These are phyloP conservation scores for Pyrrhoderma lamaoense DNA, from an alignment of 1,284 basidiomycete species.

Conservation along the genomic window DNA sequence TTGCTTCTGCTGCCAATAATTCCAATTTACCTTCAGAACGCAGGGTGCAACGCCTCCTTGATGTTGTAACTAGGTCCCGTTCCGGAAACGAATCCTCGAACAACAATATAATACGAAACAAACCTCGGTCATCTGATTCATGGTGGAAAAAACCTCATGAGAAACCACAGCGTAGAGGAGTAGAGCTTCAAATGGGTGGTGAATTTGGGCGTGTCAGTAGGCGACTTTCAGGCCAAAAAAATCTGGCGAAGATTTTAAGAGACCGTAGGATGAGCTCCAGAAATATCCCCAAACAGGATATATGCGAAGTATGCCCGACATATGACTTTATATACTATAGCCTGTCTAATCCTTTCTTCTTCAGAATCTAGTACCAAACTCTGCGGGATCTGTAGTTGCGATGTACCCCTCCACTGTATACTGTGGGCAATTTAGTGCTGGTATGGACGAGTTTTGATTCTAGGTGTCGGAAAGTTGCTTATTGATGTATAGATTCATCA, in stretches of 20 bases:
- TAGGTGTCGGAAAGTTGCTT: slow-evolving; percentile 17
- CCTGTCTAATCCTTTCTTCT: not conserved
- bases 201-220: slow-evolving; percentile 70
- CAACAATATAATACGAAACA: too few relatives aligned
- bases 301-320: slow-evolving; percentile 35
- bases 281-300: slow-evolving; percentile 43
- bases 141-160: slow-evolving; percentile 45
- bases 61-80: too few relatives aligned
- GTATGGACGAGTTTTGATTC: slow-evolving; percentile 34
- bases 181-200: slow-evolving; percentile 68
- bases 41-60: too few relatives aligned
- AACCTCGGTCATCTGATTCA: not conserved
- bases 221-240: slow-evolving; percentile 37
- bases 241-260: slow-evolving; percentile 42
- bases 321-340: not conserved
- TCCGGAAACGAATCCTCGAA: too few relatives aligned
- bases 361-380: slow-evolving; percentile 78
- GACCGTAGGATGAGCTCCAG: slow-evolving; percentile 34
- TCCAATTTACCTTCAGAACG: too few relatives aligned
- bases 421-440: slow-evolving; percentile 85
- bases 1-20: too few relatives aligned
- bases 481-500: slow-evolving; percentile 50
- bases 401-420: slow-evolving; percentile 80
- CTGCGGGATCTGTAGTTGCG: slow-evolving; percentile 82
- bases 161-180: slow-evolving; percentile 65